Percentiles rank a stretch among this genome's conserved stretches.
These are phyloP conservation scores for Cladorrhinum samala DNA, from an alignment of 495 filamentous ascomycete genomes.

Conservation along the genomic window DNA sequence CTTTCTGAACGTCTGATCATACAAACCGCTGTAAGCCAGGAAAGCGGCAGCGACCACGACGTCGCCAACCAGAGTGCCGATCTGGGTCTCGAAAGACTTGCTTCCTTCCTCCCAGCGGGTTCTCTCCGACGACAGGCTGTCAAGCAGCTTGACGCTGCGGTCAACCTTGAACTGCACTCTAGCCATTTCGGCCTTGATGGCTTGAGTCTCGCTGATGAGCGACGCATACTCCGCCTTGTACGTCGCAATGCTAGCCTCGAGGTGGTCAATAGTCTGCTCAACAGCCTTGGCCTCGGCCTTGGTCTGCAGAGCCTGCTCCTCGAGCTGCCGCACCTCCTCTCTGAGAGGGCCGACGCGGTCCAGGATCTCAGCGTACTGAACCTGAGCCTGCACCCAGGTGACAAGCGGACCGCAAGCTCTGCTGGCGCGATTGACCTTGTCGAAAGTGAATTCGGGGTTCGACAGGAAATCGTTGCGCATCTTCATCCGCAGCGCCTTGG, in stretches of 20 bases:
- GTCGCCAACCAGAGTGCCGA: slow-evolving; percentile 92
- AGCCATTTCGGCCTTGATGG: slow-evolving; percentile 94
- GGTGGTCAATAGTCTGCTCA: slow-evolving; percentile 70
- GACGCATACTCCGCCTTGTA: slow-evolving; percentile 97
- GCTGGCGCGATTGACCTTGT: slow-evolving; percentile 89
- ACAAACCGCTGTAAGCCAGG: slow-evolving; percentile 95
- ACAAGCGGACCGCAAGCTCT: slow-evolving; percentile 96
- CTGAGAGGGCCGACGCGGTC: slow-evolving; percentile 90
- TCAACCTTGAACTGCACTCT: slow-evolving; percentile 97
- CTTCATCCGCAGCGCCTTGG: slow-evolving; percentile 65
- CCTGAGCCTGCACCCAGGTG: slow-evolving; percentile 95
- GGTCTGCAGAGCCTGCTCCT: slow-evolving; percentile 84
- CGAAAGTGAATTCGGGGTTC: slow-evolving; percentile 90
- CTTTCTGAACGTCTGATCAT: slow-evolving; percentile 96
- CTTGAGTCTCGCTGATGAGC: slow-evolving; percentile 93
- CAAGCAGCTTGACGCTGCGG: slow-evolving; percentile 86
- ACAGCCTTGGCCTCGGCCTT: slow-evolving; percentile 91
- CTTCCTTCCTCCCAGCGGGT: slow-evolving; percentile 92
- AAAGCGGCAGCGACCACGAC: slow-evolving; percentile 92
- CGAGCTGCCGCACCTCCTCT: slow-evolving; percentile 80
- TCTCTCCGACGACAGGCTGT: slow-evolving; percentile 91
- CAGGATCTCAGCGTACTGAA: slow-evolving; percentile 93
- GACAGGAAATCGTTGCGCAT: slow-evolving; percentile 92
- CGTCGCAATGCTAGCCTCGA: slow-evolving; percentile 87
- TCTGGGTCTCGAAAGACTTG: slow-evolving; percentile 96